Evolutionary conservation across 495 filamentous ascomycete species (phyloP).

Genomic region (Penicillium paxilli): DNA sequence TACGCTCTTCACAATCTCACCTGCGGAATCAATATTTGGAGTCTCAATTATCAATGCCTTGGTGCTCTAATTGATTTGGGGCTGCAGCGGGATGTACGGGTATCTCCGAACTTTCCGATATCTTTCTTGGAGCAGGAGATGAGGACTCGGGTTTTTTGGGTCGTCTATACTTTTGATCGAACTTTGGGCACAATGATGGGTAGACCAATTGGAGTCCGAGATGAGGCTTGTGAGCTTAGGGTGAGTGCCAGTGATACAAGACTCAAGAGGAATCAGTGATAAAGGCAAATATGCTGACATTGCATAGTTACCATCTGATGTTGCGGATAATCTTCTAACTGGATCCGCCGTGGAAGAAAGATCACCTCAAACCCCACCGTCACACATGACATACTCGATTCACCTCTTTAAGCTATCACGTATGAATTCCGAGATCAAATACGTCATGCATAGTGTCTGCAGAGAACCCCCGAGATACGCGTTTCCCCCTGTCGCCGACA

Average conservation of each 20-base stretch:
- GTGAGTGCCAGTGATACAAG: slow-evolving; percentile 30
- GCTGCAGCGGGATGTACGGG: slow-evolving; percentile 42
- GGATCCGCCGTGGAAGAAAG: slow-evolving; percentile 1
- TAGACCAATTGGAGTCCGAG: slow-evolving; percentile 47
- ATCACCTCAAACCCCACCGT: slow-evolving; percentile 5
- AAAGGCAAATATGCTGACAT: slow-evolving; percentile 1
- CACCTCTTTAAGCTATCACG: slow-evolving; percentile 43
- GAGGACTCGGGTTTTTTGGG: slow-evolving; percentile 51
- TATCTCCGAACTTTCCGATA: slow-evolving; percentile 29
- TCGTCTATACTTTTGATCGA: slow-evolving; percentile 46
- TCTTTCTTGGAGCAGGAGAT: slow-evolving; percentile 47
- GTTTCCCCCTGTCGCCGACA: slow-evolving; percentile 38
- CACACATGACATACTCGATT: slow-evolving; percentile 43
- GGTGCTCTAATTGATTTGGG: slow-evolving; percentile 48
- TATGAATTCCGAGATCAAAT: slow-evolving; percentile 51
- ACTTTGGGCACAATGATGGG: slow-evolving; percentile 51
- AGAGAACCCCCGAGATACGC: slow-evolving; percentile 39
- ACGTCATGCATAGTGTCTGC: slow-evolving; percentile 45
- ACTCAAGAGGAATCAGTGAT: neutral
- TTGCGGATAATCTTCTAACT: slow-evolving; percentile 29
- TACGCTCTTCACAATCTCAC: slow-evolving; percentile 49
- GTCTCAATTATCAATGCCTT: slow-evolving; percentile 49
- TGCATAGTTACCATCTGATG: slow-evolving; percentile 30
- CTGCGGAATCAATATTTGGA: slow-evolving; percentile 47
- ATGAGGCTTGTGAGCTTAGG: slow-evolving; percentile 49